Percentiles rank a stretch among this genome's conserved stretches.
Conservation (phyloP, 2,329 filamentous ascomycete genomes). For the Ophiostoma piceae region DNA sequence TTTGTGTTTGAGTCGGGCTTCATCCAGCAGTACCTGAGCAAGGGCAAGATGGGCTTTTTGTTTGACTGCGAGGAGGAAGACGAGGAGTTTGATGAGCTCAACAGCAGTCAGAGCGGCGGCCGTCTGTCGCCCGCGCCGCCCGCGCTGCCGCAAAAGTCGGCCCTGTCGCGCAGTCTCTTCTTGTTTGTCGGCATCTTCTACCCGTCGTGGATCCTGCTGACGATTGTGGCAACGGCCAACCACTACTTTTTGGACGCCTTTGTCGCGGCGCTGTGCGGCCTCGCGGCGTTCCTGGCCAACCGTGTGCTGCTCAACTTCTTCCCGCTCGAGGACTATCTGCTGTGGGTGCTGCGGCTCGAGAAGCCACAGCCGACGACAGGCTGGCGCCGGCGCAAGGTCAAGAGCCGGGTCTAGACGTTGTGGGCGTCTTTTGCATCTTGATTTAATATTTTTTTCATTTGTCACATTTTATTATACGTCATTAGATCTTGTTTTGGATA, state of each 20-base stretch:
- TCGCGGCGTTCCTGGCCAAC: constrained; percentile 52
- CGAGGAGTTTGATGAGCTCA: constrained; percentile 7
- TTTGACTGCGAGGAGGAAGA: constrained; percentile 23
- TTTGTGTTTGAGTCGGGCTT: constrained; percentile 50
- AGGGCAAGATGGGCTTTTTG: neutral
- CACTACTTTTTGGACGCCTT: constrained; percentile 62
- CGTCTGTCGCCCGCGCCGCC: neutral
- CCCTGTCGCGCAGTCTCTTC: constrained; percentile 22
- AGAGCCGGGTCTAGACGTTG: constrained; percentile 6
- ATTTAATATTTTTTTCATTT: neutral
- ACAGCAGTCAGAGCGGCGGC: neutral
- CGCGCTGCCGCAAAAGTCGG: neutral
- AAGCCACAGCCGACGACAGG: constrained; percentile 54
- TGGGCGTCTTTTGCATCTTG: neutral
- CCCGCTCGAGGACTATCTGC: constrained; percentile 54
- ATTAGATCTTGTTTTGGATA: neutral
- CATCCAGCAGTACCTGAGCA: constrained; percentile 34
- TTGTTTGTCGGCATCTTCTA: constrained; percentile 44
- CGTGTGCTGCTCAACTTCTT: constrained; percentile 47
- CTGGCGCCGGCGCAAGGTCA: constrained; percentile 17
- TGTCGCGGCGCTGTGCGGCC: constrained; percentile 57
- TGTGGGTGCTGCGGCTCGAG: constrained; percentile 57
- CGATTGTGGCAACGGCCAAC: constrained; percentile 59
- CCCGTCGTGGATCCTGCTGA: constrained; percentile 48
- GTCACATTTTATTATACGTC: neutral